Evolutionary conservation across 495 filamentous ascomycete species (phyloP), one percentile per base, ranked within the genome.

Genomic region (Echria macrotheca): DNA sequence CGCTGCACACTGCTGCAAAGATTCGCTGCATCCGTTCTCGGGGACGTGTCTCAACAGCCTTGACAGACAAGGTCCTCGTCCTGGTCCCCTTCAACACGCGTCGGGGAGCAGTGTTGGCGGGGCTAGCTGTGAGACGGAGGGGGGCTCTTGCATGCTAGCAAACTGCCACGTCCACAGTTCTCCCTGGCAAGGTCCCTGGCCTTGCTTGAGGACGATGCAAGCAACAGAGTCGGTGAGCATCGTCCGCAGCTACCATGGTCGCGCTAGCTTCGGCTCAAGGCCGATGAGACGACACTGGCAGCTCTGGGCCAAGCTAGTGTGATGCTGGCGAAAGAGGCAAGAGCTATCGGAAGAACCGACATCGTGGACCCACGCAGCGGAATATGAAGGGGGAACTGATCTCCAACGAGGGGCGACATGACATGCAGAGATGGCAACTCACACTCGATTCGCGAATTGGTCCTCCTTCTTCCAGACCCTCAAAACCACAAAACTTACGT

Each of bases 221-320:
- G 52, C 10, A 50, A 18, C 36, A 58, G 49, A 54, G 55, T 55
- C 55, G 55, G 52, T 58, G 52, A 55, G 48, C 21, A 50, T 21
- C 37, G n/a, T 8, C 44, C 31, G 39, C 45, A 25, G 23, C 39
- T 18, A 44, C n/a, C n/a, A 49, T 31, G 37, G 40, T 32, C 44
- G 21, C 25, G 42, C n/a, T 29, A 44, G 17, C 45, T 40, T 33
- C 32, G 23, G 28, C 10, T 26, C 14, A 26, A 8, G 6, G 1
- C 1, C 3, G 15, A 14, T 9, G 26, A 25, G 19, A 10, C 21
- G n/a, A 18, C 35, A 18, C 38, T 12, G 38, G 22, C 21, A 25
- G 38, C 38, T 15, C 11, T 7, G 12, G n/a, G n/a, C n/a, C n/a
- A n/a, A 6, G 7, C 28, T 6, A 12, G 28, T 17, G 35, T 37